Conservation (phyloP, 163 green algal genomes). For the Smithsoniella earleae region DNA sequence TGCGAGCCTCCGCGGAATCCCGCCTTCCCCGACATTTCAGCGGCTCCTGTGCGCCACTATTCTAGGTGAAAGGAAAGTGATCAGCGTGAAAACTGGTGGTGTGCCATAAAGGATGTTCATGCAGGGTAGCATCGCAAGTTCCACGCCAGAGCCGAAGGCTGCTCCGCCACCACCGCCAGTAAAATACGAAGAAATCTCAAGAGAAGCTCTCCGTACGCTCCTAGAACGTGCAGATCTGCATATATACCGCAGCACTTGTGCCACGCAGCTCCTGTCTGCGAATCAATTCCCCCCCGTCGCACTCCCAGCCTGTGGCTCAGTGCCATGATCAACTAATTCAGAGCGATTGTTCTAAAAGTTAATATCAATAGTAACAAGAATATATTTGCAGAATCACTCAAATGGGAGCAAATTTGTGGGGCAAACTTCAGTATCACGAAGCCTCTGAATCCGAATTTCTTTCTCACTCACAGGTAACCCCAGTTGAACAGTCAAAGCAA, state of each 20-base stretch:
- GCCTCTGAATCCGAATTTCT: conserved; percentile 22
- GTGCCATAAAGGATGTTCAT: not conserved
- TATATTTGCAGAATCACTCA: conserved; percentile 18
- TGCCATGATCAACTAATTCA: not conserved
- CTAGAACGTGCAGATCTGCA: not conserved
- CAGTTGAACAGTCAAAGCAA: not conserved
- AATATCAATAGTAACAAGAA: not conserved
- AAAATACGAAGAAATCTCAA: conserved; percentile 17
- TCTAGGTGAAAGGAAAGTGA: not conserved
- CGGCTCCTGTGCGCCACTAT: not conserved
- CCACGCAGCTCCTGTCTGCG: not conserved
- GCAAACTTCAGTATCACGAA: conserved; percentile 28
- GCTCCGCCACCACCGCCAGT: not conserved
- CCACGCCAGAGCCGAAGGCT: not conserved
- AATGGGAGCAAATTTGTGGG: conserved; percentile 25
- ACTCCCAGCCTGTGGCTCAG: no score
- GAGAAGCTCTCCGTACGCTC: conserved; percentile 24
- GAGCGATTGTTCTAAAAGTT: not conserved
- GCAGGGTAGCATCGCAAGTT: not conserved
- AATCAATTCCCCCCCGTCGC: no score
- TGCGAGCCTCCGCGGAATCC: conserved; percentile 28
- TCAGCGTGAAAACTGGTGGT: not conserved
- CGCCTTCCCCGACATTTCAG: not conserved
- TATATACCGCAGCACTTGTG: not conserved
- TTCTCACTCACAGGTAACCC: conserved; percentile 19